Evolutionary conservation across 345 rosid genomes (phyloP).

Genomic region (Brassica incana): DNA sequence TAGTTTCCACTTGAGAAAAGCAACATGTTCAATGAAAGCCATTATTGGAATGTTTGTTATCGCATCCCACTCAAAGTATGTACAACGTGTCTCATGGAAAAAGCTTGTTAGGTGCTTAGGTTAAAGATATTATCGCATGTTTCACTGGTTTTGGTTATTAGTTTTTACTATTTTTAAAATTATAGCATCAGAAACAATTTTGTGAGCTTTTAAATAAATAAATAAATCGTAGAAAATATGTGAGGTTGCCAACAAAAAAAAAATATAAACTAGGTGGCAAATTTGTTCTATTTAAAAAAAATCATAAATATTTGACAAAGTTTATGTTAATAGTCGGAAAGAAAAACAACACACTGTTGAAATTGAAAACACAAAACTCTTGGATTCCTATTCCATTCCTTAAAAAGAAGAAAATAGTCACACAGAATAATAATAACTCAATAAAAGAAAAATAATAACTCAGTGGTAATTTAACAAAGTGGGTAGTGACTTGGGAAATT

Average conservation of each 20-base stretch:
- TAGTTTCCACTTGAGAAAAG: slow-evolving; percentile 56
- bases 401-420: neutral
- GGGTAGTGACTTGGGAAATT: slow-evolving; percentile 6
- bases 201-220: neutral
- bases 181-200: neutral
- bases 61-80: slow-evolving; percentile 28
- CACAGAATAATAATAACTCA: no score
- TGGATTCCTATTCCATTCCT: neutral
- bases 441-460: neutral
- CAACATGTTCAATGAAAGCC: slow-evolving; percentile 40
- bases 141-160: slow-evolving; percentile 4
- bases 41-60: slow-evolving; percentile 60
- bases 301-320: neutral
- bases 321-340: neutral
- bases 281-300: neutral
- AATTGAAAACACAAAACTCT: neutral
- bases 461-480: slow-evolving; percentile 13
- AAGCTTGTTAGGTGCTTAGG: slow-evolving; percentile 1
- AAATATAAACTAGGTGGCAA: neutral
- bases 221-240: neutral
- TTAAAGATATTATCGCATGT: slow-evolving; percentile 15
- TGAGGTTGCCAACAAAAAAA: neutral
- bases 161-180: neutral
- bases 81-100: slow-evolving; percentile 29
- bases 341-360: neutral